A percentile compares a stretch with the other conserved stretches of the same genome.
Evolutionary conservation across 1,139 yeast species (phyloP).

Genomic region (Citeromyces siamensis): DNA sequence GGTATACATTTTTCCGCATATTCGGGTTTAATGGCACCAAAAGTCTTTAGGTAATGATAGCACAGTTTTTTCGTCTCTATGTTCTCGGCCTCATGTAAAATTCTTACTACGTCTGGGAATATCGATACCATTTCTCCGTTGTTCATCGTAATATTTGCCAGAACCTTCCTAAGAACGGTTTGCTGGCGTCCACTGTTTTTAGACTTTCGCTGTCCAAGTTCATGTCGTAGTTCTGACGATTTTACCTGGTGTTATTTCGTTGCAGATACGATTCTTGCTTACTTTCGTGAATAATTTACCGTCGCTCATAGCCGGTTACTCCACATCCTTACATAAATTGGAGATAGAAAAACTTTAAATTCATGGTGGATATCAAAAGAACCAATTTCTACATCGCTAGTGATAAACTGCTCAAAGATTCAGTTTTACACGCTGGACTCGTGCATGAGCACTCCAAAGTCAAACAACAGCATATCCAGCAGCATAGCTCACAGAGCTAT

Average conservation of each 20-base stretch:
- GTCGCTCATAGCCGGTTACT: slow-evolving; percentile 13
- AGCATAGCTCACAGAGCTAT: slow-evolving; percentile 85
- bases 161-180: slow-evolving; percentile 56
- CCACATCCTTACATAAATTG: too few species aligned
- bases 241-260: slow-evolving; percentile 7
- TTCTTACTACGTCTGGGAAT: slow-evolving; percentile 52
- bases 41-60: slow-evolving; percentile 45
- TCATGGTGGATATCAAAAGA: too few species aligned
- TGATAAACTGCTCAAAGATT: too few species aligned
- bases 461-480: slow-evolving; percentile 54
- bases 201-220: slow-evolving; percentile 13
- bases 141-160: slow-evolving; percentile 78
- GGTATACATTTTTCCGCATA: slow-evolving; percentile 47
- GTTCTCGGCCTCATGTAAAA: slow-evolving; percentile 44
- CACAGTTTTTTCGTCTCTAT: slow-evolving; percentile 64
- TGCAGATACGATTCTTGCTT: slow-evolving; percentile 1
- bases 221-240: slow-evolving; percentile 14
- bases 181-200: slow-evolving; percentile 27
- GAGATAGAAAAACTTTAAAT: too few species aligned
- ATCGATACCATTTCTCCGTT: slow-evolving; percentile 63
- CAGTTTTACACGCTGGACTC: too few species aligned
- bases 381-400: too few species aligned
- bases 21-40: slow-evolving; percentile 47
- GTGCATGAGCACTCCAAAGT: too few species aligned
- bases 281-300: slow-evolving; percentile 13